Base-by-base conservation (phyloP, 106 monocot genomes). In the Vanilla planifolia region DNA sequence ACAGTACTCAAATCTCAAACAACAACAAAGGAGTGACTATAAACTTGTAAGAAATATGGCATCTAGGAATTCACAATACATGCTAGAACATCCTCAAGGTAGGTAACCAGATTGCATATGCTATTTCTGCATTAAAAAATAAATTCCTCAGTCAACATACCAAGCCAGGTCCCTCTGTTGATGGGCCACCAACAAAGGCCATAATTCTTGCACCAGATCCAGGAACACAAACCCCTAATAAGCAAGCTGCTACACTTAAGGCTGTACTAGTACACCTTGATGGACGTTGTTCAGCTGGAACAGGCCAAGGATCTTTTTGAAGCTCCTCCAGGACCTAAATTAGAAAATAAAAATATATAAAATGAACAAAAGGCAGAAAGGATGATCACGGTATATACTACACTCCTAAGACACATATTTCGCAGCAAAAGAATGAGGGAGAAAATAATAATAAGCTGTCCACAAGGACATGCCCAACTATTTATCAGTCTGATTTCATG, bases 171-270 rank as follows among this genome's bases (percentile, higher is more conserved):
- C 96, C 91, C 33, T 96, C 87, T 4, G 91, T 96, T 11, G 91
- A 79, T 72, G 96, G 96, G 23, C 96, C 96, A 73, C 96, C 96
- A 73, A 96, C 65, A 67, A 96, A 96, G 32, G 96, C 91, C 96
- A 96, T 96, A 53, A 96, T 91, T 66, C 96, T 91, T 59, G 96
- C 96, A 59, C 96, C 96, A 67, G 96, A 87, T 71, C 96, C 96
- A 77, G 96, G 96, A 19, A 96, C 91, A 77, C 96, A 96, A 48
- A 96, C 73, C 26, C 96, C 96, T 40, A 96, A 70, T 23, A 96
- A 75, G 66, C 78, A 65, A 47, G 96, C 96, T 46, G 96, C 96
- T 43, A 87, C 76, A 74, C 74, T 82, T 50, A 96, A 59, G 28
- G 96, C 96, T 46, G 81, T 71, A 66, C 96, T 73, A 10, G 91